Evolutionary conservation across 2,329 filamentous ascomycete species (phyloP).

Genomic region (Pleomassaria siparia): DNA sequence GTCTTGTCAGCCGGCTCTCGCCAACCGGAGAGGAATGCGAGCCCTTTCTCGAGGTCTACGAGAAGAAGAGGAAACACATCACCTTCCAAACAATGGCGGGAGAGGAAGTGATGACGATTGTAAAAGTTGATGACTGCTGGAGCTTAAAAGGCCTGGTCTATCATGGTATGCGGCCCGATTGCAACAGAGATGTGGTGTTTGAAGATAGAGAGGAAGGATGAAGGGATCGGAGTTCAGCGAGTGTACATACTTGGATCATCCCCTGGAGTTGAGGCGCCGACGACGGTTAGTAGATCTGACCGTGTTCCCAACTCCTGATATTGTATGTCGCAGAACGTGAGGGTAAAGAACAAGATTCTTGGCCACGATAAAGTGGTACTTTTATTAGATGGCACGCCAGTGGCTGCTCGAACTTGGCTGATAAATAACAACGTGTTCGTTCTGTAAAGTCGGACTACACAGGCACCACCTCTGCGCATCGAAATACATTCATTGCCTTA

Average conservation of each 20-base stretch:
- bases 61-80: constrained; percentile 11
- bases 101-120: constrained; percentile 17
- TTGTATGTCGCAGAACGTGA: not conserved
- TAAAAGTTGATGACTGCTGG: constrained; percentile 12
- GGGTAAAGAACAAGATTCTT: constrained; percentile 16
- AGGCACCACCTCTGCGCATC: too few relatives aligned
- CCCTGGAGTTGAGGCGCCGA: not conserved
- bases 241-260: constrained; percentile 2
- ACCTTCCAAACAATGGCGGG: constrained; percentile 16
- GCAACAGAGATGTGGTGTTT: constrained; percentile 16
- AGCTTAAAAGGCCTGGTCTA: constrained; percentile 12
- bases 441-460: too few relatives aligned
- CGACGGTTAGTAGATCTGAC: constrained; percentile 6
- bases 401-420: too few relatives aligned
- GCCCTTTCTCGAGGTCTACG: constrained; percentile 16
- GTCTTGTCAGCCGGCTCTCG: constrained; percentile 9
- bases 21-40: constrained; percentile 7
- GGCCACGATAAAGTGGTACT: constrained; percentile 20
- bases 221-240: constrained; percentile 17
- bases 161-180: constrained; percentile 16
- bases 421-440: too few relatives aligned
- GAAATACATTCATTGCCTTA: too few relatives aligned
- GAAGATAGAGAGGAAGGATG: constrained; percentile 11
- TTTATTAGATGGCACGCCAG: constrained; percentile 13
- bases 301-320: constrained; percentile 8